Percentiles rank a stretch among this genome's conserved stretches.
phyloP scores from a whole-genome alignment of 176 grass and related monocot species.

The sorghum (Sorghum bicolor) region Sorghum_bicolor_NCBIv3 NC_012879.2:7001001-7001500 shows the following conservation, averaged over 20 bases:
- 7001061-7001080: neutral
- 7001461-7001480: neutral
- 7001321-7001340: neutral
- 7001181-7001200: neutral
- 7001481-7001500: neutral
- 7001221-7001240: neutral
- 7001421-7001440: neutral
- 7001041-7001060: neutral
- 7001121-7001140: neutral
- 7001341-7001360: neutral
- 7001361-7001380: neutral
- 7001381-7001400: neutral
- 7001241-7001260: constrained; percentile 5
- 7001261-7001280: neutral
- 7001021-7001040: neutral
- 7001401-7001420: neutral
- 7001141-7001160: neutral
- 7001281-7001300: neutral
- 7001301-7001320: neutral
- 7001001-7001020: neutral
- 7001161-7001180: neutral
- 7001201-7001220: neutral
- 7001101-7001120: neutral
- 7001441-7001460: neutral
- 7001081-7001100: neutral